Evolutionary conservation across 139 green algal species (phyloP), one percentile per base, ranked within the genome.

Genomic region (Chlorella sp.): DNA sequence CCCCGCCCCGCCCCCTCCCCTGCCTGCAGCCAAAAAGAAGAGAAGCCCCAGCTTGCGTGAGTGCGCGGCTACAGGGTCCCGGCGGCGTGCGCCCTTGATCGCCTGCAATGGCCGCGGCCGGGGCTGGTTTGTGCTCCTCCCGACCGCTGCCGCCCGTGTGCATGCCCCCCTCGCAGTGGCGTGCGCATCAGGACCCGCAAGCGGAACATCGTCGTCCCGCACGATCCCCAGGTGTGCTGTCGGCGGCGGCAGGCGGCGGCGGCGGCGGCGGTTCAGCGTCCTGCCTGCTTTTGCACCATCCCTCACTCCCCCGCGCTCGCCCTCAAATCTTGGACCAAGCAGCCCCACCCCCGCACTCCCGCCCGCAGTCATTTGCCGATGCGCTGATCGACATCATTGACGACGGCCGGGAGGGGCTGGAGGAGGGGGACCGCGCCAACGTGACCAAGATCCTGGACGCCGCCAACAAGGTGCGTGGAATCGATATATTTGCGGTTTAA

Each of bases 121-220:
- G 69, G 20, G 18, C 23, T 30, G 51, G 21, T 16, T 60, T 60
- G 80, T 70, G 38, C 51, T 60, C 51, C 51, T 60, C 51, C 51
- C 13, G 12, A 18, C 13, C 2, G 13, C 51, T 60, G 21, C 71
- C 57, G 2, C 32, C 36, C 51, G 38, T 60, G 0, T 62, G 28
- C 60, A 51, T 51, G 28, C 0, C 56, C 63, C 47, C 25, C 26
- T 5, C 86, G 88, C 93, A 98, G 95, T 87, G 96, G 96, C 84
- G 96, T 97, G 32, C 93, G 93, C 85, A 93, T 98, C 86, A 99
- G 98, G 85, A 99, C 96, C 72, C 91, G 96, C 70, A 99, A 99
- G 91, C 89, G 97, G 78, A 99, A 99, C 86, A 99, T 99, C 86
- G 94, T 95, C 30, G 94, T 99, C 81, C 95, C 96, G 32, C 93